phyloP scores from a whole-genome alignment of 2,329 filamentous ascomycete species.

The Chaetothyriales sp. region DNA sequence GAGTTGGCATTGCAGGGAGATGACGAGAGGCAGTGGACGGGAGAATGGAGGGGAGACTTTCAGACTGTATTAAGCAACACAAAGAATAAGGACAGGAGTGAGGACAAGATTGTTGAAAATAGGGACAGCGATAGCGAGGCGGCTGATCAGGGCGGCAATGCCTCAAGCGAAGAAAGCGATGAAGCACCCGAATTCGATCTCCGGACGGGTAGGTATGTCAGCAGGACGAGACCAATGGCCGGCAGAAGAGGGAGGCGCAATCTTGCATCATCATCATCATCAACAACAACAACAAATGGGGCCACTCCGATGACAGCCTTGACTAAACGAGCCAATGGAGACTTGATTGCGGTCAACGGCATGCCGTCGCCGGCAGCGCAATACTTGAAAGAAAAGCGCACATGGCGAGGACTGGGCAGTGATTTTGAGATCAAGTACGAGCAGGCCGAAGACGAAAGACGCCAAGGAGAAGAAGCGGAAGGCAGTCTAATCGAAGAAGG shows the following conservation, averaged over 20 bases:
- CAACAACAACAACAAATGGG: slow-evolving; percentile 2
- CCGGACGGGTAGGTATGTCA: slow-evolving; percentile 69
- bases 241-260: slow-evolving; percentile 13
- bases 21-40: slow-evolving; percentile 65
- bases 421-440: slow-evolving; percentile 56
- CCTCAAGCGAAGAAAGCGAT: slow-evolving; percentile 17
- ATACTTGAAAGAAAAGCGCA: slow-evolving; percentile 64
- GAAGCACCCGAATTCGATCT: slow-evolving; percentile 80
- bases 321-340: slow-evolving; percentile 45
- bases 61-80: slow-evolving; percentile 43
- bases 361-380: slow-evolving; percentile 84
- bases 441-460: slow-evolving; percentile 28
- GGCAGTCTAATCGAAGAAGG: slow-evolving; percentile 69
- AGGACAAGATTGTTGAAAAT: neutral
- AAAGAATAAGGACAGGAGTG: slow-evolving; percentile 8
- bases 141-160: slow-evolving; percentile 18
- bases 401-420: slow-evolving; percentile 81
- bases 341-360: slow-evolving; percentile 68
- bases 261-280: too few species aligned
- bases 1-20: slow-evolving; percentile 62
- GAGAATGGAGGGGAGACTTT: slow-evolving; percentile 79
- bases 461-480: slow-evolving; percentile 11
- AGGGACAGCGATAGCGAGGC: slow-evolving; percentile 10
- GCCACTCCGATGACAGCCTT: slow-evolving; percentile 35
- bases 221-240: slow-evolving; percentile 42